Percentiles rank a stretch among this genome's conserved stretches.
phyloP scores from a whole-genome alignment of 1,139 yeast genomes.

The Oligophagozyma castellii region DNA sequence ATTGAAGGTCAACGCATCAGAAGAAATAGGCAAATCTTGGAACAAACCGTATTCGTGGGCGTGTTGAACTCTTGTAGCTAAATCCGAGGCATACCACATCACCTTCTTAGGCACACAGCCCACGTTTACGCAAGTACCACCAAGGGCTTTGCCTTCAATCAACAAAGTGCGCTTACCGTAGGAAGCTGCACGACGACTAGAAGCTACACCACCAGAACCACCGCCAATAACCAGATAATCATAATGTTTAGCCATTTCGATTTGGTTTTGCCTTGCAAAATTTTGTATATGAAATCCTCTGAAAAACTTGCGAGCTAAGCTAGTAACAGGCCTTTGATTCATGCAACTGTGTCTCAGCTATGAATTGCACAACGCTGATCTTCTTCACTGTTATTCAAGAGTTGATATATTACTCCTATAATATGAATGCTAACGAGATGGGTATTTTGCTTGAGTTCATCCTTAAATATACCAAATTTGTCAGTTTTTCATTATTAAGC shows the following conservation, averaged over 20 bases:
- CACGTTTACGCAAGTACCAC: conserved; percentile 98
- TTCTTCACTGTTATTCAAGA: no score
- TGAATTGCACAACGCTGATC: no score
- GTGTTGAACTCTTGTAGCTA: conserved; percentile 60
- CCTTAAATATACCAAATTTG: no score
- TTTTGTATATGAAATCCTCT: no score
- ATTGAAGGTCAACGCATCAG: conserved; percentile 39
- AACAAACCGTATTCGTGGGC: conserved; percentile 74
- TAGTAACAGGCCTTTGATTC: neutral
- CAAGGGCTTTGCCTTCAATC: conserved; percentile 69
- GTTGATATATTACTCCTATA: no score
- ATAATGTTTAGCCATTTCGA: conserved; percentile 38
- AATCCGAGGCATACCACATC: conserved; percentile 94
- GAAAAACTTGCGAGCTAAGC: neutral
- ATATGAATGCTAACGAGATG: no score
- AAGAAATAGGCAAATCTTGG: conserved; percentile 39
- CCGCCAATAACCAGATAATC: conserved; percentile 95
- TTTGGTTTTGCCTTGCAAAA: no score
- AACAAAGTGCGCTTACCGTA: conserved; percentile 82
- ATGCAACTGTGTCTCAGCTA: no score
- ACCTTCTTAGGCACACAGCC: conserved; percentile 99
- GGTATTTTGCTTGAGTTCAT: no score
- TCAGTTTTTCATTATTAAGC: no score
- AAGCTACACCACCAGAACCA: conserved; percentile 99
- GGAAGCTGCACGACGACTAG: conserved; percentile 90